These are phyloP conservation scores for Ustilago curta DNA, from an alignment of 1,284 basidiomycete genomes.

Conservation along the genomic window DNA sequence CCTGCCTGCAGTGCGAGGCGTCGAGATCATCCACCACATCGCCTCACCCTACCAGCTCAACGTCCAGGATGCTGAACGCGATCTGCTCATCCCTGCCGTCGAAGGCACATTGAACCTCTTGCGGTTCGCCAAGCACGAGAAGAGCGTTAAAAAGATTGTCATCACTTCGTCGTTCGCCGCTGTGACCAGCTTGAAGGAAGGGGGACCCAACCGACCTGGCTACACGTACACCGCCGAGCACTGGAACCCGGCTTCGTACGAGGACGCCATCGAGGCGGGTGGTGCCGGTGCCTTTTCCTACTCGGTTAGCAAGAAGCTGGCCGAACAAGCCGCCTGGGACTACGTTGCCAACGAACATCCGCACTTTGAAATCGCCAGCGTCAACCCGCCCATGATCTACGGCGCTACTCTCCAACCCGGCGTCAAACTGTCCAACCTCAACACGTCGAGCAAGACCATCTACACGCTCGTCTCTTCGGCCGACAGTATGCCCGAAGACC, in stretches of 20 bases:
- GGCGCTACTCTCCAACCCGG: conserved; percentile 56
- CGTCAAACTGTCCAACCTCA: conserved; percentile 51
- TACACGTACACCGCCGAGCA: conserved; percentile 55
- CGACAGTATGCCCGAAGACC: conserved; percentile 60
- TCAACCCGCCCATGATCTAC: conserved; percentile 66
- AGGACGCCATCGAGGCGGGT: conserved; percentile 53
- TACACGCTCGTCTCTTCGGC: conserved; percentile 58
- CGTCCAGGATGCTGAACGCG: conserved; percentile 64
- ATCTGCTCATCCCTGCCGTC: conserved; percentile 68
- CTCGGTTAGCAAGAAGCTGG: conserved; percentile 61
- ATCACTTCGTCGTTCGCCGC: conserved; percentile 66
- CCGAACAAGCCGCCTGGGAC: conserved; percentile 63
- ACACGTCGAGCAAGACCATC: conserved; percentile 60
- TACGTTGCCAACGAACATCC: conserved; percentile 57
- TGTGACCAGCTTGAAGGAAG: conserved; percentile 55
- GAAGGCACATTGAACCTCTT: conserved; percentile 68
- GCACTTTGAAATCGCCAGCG: conserved; percentile 43
- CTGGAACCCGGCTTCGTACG: conserved; percentile 59
- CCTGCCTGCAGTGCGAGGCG: conserved; percentile 62
- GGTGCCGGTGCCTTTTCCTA: conserved; percentile 61
- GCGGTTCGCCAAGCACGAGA: conserved; percentile 56
- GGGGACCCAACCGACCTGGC: conserved; percentile 59
- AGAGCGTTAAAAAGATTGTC: conserved; percentile 60
- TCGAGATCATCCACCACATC: conserved; percentile 48
- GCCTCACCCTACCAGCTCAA: conserved; percentile 63